Evolutionary conservation across 176 grass and related monocot genomes (phyloP).

Genomic region (Thalia dealbata): DNA sequence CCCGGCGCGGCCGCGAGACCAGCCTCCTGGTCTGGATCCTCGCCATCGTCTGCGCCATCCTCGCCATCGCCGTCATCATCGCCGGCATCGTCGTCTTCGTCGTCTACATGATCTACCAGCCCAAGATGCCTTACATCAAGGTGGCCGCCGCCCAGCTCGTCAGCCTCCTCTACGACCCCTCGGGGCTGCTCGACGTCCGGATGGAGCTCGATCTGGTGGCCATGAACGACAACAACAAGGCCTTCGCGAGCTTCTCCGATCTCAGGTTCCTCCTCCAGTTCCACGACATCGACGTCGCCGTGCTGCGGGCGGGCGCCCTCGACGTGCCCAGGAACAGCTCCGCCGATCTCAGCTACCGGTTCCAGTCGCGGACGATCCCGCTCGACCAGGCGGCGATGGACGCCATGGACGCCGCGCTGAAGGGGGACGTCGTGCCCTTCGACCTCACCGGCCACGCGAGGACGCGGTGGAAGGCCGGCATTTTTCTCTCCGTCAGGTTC

Average conservation of each 20-base stretch:
- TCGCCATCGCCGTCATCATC: slow-evolving; percentile 46
- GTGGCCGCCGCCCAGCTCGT: slow-evolving; percentile 28
- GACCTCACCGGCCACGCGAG: slow-evolving; percentile 31
- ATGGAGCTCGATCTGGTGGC: slow-evolving; percentile 29
- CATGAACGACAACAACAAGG: slow-evolving; percentile 40
- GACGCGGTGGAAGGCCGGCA: slow-evolving; percentile 39
- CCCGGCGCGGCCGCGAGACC: slow-evolving; percentile 10
- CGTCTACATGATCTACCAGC: slow-evolving; percentile 72
- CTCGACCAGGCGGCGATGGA: slow-evolving; percentile 26
- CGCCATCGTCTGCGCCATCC: slow-evolving; percentile 42
- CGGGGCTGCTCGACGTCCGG: slow-evolving; percentile 33
- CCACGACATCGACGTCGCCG: slow-evolving; percentile 25
- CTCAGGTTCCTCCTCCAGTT: slow-evolving; percentile 42
- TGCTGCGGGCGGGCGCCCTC: slow-evolving; percentile 39
- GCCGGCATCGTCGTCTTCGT: slow-evolving; percentile 52
- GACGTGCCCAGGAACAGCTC: slow-evolving; percentile 20
- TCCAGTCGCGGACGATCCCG: slow-evolving; percentile 25
- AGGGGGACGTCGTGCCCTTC: slow-evolving; percentile 46
- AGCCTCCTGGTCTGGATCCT: slow-evolving; percentile 28
- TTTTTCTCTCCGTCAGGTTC: slow-evolving; percentile 23
- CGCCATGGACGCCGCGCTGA: slow-evolving; percentile 42
- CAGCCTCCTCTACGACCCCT: slow-evolving; percentile 40
- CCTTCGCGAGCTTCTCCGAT: slow-evolving; percentile 28
- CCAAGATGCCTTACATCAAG: slow-evolving; percentile 58
- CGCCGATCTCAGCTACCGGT: slow-evolving; percentile 45